Evolutionary conservation across 495 filamentous ascomycete species (phyloP), one percentile per base, ranked within the genome.

Genomic region (Immersiella caudata): DNA sequence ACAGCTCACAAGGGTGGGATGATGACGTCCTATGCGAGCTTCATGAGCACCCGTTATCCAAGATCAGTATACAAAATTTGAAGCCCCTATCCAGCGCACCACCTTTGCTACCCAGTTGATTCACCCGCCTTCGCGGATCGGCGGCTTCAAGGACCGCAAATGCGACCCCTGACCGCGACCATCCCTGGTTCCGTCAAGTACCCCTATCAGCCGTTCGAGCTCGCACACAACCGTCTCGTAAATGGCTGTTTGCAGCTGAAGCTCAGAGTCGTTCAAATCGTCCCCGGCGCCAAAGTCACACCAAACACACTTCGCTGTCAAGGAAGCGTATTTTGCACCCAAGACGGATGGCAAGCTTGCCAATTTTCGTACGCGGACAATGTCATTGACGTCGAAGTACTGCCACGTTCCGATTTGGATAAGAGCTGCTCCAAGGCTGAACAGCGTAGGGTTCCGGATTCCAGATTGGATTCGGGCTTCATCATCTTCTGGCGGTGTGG

Each of bases 391-490:
- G 35, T 70, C 52, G 26, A 70, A 25, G 21, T 22, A 14, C n/a
- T 66, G 64, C 68, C 68, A 70, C 35, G 58, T 49, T 11, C 68
- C 68, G 20, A 70, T 67, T 24, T 70, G 68, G 25, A 70, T 58
- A 25, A 70, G 29, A n/a, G 68, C 64, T 7, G 59, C 55, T 20
- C 68, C 68, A 20, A 70, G 56, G n/a, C 64, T 50, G 57, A 60
- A 33, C 2, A 67, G 3, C 35, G 64, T 67, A 35, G 51, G 29
- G 36, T 61, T 67, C 9, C 63, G 50, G n/a, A 65, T 58, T 11
- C 63, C 63, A 21, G 50, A 65, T 6, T 57, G 52, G 16, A 65
- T 6, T 27, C 11, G 6, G 12, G n/a, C 63, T 8, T 65, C 63
- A 29, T 65, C 63, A n/a, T 56, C 35, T 24, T n/a, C 11, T 24